Evolutionary conservation across 306 rosid species (phyloP), one percentile per base, ranked within the genome.

Genomic region (Hylodesmum podocarpum): DNA sequence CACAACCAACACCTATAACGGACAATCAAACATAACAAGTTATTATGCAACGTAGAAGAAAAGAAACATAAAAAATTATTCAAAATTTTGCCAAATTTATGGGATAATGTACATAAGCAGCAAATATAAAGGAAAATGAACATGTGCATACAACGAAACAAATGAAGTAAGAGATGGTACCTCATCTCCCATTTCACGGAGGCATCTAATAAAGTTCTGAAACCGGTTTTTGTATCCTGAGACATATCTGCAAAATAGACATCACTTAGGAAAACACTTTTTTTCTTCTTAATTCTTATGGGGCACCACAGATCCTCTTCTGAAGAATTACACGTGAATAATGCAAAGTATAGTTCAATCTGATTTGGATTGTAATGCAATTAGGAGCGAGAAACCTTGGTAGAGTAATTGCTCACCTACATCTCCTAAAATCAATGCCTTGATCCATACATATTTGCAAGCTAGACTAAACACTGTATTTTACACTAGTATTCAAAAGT

Each of bases 1-100:
- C 87, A 96, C 99, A 72, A 96, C 99, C 97, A 96, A 73, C 72
- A 96, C 98, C 99, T 96, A 62, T 41, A 77, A 40, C 73, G 55
- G 55, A 71, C 76, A 70, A 66, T 57, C 28, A 78, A 80, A 54
- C 11, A 34, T 33, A 81, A 54, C 55, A 65, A 73, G 73, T 73
- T 80, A 29, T 50, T 27, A 65, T 37, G 39, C 59, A 39, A 75
- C 27, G 34, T 10, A 24, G 24, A 59, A 78, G 78, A 14, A 25
- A 54, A 43, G 15, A 39, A 25, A 16, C 63, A 29, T 24, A 21
- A 61, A 19, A 72, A 66, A 55, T 19, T 41, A 8, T 40, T 68
- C 47, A 28, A 31, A 36, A 49, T 24, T 70, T 51, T 66, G n/a
- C 63, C 39, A 73, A 41, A 18, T 14, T 44, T 40, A 16, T 47